Conservation (phyloP, 176 grass and related monocot species). For the Dactylis glomerata region DNA sequence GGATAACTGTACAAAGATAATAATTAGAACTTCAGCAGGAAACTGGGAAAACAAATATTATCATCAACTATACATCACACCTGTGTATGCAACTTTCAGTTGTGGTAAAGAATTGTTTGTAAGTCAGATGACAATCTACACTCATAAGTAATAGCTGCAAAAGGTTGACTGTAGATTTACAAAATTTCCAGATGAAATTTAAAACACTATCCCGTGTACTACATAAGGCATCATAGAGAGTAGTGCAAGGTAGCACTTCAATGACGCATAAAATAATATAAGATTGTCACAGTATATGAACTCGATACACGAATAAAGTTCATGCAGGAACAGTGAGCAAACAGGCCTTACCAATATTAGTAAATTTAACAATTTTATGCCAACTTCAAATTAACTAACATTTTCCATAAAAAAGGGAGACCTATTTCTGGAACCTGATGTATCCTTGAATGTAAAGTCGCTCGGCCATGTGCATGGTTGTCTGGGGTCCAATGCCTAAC, state of each 20-base stretch:
- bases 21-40: slow-evolving; percentile 4
- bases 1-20: slow-evolving; percentile 76
- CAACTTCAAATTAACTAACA: slow-evolving; percentile 20
- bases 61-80: slow-evolving; percentile 5
- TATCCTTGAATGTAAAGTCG: slow-evolving; percentile 91
- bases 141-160: slow-evolving; percentile 2
- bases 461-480: slow-evolving; percentile 92
- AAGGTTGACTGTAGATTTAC: not conserved
- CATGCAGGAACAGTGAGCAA: slow-evolving; percentile 12
- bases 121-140: not conserved
- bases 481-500: slow-evolving; percentile 82
- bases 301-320: not conserved
- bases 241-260: not conserved
- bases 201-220: not conserved
- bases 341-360: not conserved
- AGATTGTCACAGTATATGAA: not conserved
- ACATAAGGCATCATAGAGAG: not conserved
- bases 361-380: not conserved
- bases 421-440: slow-evolving; percentile 67
- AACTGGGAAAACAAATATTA: not conserved
- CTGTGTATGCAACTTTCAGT: not conserved
- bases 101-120: not conserved
- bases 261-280: not conserved
- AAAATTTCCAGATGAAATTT: slow-evolving; percentile 6
- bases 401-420: slow-evolving; percentile 7